phyloP scores from a whole-genome alignment of 2,329 filamentous ascomycete species.

The Leptoxyphium fumago region DNA sequence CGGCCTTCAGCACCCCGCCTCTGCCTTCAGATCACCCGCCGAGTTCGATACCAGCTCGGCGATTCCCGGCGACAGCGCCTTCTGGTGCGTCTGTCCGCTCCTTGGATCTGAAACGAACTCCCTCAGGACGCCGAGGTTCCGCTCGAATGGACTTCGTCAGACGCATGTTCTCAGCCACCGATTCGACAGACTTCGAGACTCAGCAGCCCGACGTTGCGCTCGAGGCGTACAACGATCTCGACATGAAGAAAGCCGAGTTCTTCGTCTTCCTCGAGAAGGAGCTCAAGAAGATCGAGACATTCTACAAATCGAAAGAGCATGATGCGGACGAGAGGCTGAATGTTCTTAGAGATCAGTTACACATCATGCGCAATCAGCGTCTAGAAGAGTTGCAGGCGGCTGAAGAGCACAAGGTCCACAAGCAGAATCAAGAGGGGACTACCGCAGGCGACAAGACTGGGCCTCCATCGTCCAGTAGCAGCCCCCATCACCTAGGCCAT shows the following conservation, averaged over 20 bases:
- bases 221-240: constrained; percentile 48
- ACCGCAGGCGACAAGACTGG: background rate
- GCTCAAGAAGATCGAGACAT: constrained; percentile 78
- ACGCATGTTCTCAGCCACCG: constrained; percentile 11
- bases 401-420: constrained; percentile 21
- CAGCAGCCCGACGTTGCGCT: constrained; percentile 31
- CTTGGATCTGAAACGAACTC: too few species aligned
- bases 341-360: constrained; percentile 66
- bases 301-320: constrained; percentile 78
- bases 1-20: too few species aligned
- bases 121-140: too few species aligned
- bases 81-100: too few species aligned
- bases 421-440: background rate
- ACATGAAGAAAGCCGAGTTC: constrained; percentile 67
- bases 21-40: too few species aligned
- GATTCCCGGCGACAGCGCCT: too few species aligned
- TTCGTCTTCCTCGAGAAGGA: constrained; percentile 72
- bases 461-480: background rate
- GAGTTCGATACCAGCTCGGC: too few species aligned
- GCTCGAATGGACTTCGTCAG: constrained; percentile 8
- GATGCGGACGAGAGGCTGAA: constrained; percentile 62
- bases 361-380: constrained; percentile 79
- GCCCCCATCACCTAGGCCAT: background rate
- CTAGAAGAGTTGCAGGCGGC: constrained; percentile 53
- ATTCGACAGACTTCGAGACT: constrained; percentile 16